Evolutionary conservation across 2,329 filamentous ascomycete species (phyloP).

Genomic region (Elsinoe fawcettii): DNA sequence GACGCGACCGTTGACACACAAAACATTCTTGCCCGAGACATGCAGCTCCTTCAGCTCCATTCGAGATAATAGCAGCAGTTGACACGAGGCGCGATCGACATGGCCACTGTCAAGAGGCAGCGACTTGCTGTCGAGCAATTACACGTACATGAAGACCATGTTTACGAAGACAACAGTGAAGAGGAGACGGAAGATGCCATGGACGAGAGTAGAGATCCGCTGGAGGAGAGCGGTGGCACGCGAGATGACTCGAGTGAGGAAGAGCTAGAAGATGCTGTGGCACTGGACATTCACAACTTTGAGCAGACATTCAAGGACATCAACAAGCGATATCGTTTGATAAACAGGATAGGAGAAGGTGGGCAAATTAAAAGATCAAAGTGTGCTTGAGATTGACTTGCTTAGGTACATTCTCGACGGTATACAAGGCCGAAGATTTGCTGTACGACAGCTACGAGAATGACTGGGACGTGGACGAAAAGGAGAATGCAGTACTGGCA

Average conservation of each 20-base stretch:
- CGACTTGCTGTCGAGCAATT: slow-evolving; percentile 14
- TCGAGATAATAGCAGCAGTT: not conserved
- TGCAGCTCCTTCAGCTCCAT: not conserved
- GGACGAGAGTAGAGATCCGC: slow-evolving; percentile 43
- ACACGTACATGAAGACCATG: slow-evolving; percentile 17
- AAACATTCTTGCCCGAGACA: not conserved
- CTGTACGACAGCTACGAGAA: slow-evolving; percentile 77
- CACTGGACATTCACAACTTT: slow-evolving; percentile 80
- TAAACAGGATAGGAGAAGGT: slow-evolving; percentile 98
- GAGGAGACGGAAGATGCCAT: slow-evolving; percentile 23
- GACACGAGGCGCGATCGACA: not conserved
- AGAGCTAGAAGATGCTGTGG: slow-evolving; percentile 58
- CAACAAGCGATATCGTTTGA: slow-evolving; percentile 73
- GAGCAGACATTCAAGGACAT: slow-evolving; percentile 78
- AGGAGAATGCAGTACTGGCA: slow-evolving; percentile 44
- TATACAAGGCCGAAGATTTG: slow-evolving; percentile 96
- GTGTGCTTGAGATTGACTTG: not conserved
- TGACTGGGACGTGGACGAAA: slow-evolving; percentile 70
- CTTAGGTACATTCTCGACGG: slow-evolving; percentile 90
- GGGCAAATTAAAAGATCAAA: slow-evolving; percentile 19
- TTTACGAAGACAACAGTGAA: slow-evolving; percentile 17
- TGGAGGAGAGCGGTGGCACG: slow-evolving; percentile 44
- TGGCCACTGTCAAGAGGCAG: slow-evolving; percentile 16
- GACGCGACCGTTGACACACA: slow-evolving; percentile 9
- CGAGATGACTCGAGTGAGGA: slow-evolving; percentile 52